phyloP scores from a whole-genome alignment of 2,329 filamentous ascomycete genomes.

The Arthrobotrys entomopaga region DNA sequence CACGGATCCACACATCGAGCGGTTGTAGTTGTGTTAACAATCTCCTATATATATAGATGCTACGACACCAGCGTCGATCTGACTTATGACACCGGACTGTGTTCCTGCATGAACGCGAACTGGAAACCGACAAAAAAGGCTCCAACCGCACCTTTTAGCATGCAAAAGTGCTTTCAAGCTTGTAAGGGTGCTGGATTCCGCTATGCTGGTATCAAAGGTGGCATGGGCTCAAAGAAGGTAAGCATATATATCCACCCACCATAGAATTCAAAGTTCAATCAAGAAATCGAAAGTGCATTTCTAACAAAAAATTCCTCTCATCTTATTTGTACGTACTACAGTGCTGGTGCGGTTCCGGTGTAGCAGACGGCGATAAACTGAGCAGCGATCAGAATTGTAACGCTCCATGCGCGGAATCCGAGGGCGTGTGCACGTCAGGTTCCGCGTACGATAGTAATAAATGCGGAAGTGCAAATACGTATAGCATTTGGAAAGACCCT shows the following conservation, averaged over 20 bases:
- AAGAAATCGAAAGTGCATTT: no score
- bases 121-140: constrained; percentile 1
- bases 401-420: constrained; percentile 2
- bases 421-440: background rate
- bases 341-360: constrained; percentile 28
- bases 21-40: background rate
- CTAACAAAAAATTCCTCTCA: background rate
- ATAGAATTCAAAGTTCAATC: no score
- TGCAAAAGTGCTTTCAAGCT: constrained; percentile 13
- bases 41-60: constrained; percentile 13
- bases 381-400: background rate
- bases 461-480: constrained; percentile 8
- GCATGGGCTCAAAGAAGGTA: constrained; percentile 17
- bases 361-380: constrained; percentile 4
- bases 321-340: background rate
- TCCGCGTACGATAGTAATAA: constrained; percentile 1
- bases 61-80: constrained; percentile 1
- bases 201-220: constrained; percentile 35
- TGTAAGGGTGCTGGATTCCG: constrained; percentile 35
- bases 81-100: constrained; percentile 13
- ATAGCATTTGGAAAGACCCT: constrained; percentile 27
- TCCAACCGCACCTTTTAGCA: background rate
- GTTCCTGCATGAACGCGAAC: constrained; percentile 6
- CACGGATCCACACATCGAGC: no score
- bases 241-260: background rate